Base-by-base conservation (phyloP, 2,329 filamentous ascomycete species). In the Pseudogymnoascus sp. region DNA sequence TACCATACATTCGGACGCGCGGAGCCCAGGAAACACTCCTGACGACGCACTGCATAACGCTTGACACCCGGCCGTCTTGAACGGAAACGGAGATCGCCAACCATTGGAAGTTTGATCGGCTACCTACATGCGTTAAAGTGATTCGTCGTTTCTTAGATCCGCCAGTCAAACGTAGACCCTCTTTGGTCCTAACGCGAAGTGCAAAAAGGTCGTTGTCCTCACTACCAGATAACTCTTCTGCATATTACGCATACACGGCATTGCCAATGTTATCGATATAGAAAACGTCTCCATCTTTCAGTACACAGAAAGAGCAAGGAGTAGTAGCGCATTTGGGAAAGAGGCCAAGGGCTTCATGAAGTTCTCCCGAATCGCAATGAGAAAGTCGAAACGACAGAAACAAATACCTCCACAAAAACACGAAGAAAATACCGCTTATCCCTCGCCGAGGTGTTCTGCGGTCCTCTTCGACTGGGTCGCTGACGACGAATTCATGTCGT, bases 401-500 rank as follows among this genome's bases (percentile, higher is more conserved):
- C 70, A 71, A 36, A 68, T 69, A 27, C 68, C 71, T 38, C 61
- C 71, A 59, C 69, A 61, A 69, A 63, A 27, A 64, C 64, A 59
- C 66, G 68, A 12, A 66, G 65, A 69, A 71, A 66, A 66, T 64
- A 60, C 51, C 38, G 41, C 21, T 8, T 59, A 63, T 15, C 31
- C 59, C n/a, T 70, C 71, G 33, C 70, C 71, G 8, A 67, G 69
- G 61, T 69, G 68, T 62, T 72, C 71, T 55, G 70, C 72, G 48
- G 69, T 69, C 58, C 62, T 72, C 5, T 72, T 70, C 61, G 72
- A 72, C 67, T 79, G 77, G 66, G 76, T 77, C 73, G 75, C 74
- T 75, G 76, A 79, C 73, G 76, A 81, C 72, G 74, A 77, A 73
- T 75, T 76, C 71, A 79, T 81, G 79, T 77, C 77, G 63, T 70